Conservation (phyloP, 2,329 filamentous ascomycete species). For the Phialemoniopsis sp. region DNA sequence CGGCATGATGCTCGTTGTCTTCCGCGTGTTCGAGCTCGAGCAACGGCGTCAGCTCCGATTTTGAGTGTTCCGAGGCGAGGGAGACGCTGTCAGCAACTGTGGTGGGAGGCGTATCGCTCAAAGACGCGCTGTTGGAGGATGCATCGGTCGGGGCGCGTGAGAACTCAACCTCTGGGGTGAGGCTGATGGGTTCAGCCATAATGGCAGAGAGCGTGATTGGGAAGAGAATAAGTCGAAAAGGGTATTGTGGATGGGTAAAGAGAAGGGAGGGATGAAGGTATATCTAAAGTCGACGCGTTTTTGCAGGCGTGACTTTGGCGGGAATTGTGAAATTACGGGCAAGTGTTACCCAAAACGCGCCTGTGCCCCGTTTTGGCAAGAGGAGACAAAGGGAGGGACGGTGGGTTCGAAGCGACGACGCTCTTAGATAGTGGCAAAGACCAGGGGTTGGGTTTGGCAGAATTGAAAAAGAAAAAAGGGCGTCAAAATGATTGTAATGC, state of each 20-base stretch:
- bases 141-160: conserved; percentile 20
- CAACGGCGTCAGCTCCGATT: conserved; percentile 11
- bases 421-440: too few relatives aligned
- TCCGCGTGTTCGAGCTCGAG: conserved; percentile 3
- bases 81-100: conserved; percentile 24
- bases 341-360: too few relatives aligned
- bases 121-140: conserved; percentile 19
- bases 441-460: too few relatives aligned
- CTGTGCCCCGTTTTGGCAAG: too few relatives aligned
- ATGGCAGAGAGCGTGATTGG: not conserved
- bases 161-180: conserved; percentile 18
- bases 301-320: not conserved
- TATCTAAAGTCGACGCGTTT: conserved; percentile 1
- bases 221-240: not conserved
- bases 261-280: not conserved
- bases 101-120: conserved; percentile 25
- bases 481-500: too few relatives aligned
- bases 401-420: too few relatives aligned
- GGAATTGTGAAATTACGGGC: too few relatives aligned
- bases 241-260: too few relatives aligned
- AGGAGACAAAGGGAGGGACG: too few relatives aligned
- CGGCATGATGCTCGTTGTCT: too few relatives aligned
- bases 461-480: not conserved
- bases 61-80: conserved; percentile 20
- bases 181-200: conserved; percentile 4